A percentile compares a stretch with the other conserved stretches of the same genome.
These are phyloP conservation scores for Entelexis sorbosivorans DNA, from an alignment of 1,139 yeast species.

Conservation along the genomic window DNA sequence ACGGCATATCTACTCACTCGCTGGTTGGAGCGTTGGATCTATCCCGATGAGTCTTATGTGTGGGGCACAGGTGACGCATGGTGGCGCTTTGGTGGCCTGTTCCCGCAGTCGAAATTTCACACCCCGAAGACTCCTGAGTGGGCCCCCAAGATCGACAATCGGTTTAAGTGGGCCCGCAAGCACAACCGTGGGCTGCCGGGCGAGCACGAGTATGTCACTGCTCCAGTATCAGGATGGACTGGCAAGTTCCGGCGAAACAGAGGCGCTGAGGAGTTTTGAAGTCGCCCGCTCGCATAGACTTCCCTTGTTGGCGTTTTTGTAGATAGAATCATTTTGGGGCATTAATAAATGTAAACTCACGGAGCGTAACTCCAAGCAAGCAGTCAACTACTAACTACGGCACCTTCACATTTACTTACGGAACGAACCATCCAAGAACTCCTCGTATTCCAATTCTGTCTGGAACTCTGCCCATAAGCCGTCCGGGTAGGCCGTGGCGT, in stretches of 20 bases:
- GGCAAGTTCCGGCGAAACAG: conserved; percentile 14
- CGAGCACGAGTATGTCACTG: neutral
- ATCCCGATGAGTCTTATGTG: conserved; percentile 25
- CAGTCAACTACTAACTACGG: too few species aligned
- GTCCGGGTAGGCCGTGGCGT: conserved; percentile 54
- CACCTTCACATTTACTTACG: conserved; percentile 15
- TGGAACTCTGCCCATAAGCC: conserved; percentile 64
- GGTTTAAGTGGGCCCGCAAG: conserved; percentile 19
- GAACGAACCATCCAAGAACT: conserved; percentile 24
- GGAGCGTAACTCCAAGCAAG: too few species aligned
- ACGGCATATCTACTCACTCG: conserved; percentile 51
- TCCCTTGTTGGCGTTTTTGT: too few species aligned
- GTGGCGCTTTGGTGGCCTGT: conserved; percentile 19
- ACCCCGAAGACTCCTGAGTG: conserved; percentile 15
- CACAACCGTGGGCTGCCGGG: conserved; percentile 17
- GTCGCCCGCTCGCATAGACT: neutral
- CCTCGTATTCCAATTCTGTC: conserved; percentile 46
- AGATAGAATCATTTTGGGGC: too few species aligned
- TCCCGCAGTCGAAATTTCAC: conserved; percentile 7
- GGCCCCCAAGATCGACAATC: conserved; percentile 13
- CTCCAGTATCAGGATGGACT: conserved; percentile 1
- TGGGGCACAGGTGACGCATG: conserved; percentile 22
- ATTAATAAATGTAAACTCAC: too few species aligned
- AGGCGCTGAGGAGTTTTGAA: conserved; percentile 12
- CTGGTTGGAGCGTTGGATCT: conserved; percentile 43